Base-by-base conservation (phyloP, 371 early-diverging fungal genomes). In the Circinella umbellata region DNA sequence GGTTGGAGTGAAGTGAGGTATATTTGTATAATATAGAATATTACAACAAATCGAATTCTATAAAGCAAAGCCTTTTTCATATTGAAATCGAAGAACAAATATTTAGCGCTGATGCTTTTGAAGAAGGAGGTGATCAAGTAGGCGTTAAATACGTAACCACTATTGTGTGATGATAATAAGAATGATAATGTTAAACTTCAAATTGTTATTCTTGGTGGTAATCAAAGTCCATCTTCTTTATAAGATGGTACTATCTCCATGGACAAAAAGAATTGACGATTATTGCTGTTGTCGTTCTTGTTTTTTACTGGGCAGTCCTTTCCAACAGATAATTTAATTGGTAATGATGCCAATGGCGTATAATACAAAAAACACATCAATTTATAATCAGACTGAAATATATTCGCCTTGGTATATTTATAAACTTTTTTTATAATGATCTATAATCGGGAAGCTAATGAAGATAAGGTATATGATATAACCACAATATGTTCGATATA, bases 41-140 rank as follows among this genome's bases (percentile, higher is more conserved):
- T 80, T 46, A 82, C 79, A 3, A 66, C 72, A 47, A 78, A 80
- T 51, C 73, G 69, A 4, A 65, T 75, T 55, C 18, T 79, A 13
- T 79, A 70, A 68, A 57, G 57, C 57, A 18, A 11, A 57, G 4
- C 3, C n/a, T 34, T 57, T 27, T 20, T 57, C 57, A 34, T 57
- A 57, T 5, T 20, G 57, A 27, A 10, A n/a, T n/a, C n/a, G 57
- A 34, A 42, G 42, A 6, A 9, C 42, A 6, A 42, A 3, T 57
- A 57, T 57, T 27, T 27, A 2, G 27, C 2, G 27, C 10, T 27
- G 57, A n/a, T 17, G n/a, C 57, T 9, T 7, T 17, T 27, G 15
- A 51, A 13, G 15, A 51, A 14, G 51, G 7, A 14, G 51, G 15
- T 15, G 3, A 17, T 51, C 0, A 27, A 27, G 27, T 0, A 27